Evolutionary conservation across 2,329 filamentous ascomycete species (phyloP).

Genomic region (Thelonectria olida): DNA sequence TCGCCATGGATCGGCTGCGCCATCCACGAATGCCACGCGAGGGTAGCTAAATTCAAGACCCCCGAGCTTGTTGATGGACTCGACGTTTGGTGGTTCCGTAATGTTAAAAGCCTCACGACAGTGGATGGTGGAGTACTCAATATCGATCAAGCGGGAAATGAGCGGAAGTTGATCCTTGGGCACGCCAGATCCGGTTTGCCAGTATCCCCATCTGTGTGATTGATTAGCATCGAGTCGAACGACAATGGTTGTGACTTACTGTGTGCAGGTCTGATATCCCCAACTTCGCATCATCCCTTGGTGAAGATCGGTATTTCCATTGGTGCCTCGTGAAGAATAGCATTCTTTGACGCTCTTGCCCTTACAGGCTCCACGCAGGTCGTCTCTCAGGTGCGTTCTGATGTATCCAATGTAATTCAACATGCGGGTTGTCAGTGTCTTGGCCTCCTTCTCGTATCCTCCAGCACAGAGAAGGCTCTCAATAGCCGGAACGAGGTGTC

Average conservation of each 20-base stretch:
- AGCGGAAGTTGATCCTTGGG: slow-evolving; percentile 72
- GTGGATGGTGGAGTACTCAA: slow-evolving; percentile 68
- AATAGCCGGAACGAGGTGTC: slow-evolving; percentile 46
- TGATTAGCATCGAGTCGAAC: slow-evolving; percentile 24
- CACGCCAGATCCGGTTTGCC: slow-evolving; percentile 76
- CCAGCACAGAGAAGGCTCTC: slow-evolving; percentile 51
- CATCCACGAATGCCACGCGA: slow-evolving; percentile 80
- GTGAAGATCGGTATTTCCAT: slow-evolving; percentile 33
- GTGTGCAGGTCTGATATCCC: slow-evolving; percentile 64
- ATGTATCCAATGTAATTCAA: slow-evolving; percentile 62
- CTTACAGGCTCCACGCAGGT: slow-evolving; percentile 35
- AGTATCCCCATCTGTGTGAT: slow-evolving; percentile 74
- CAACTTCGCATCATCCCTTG: slow-evolving; percentile 50
- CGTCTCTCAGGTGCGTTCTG: slow-evolving; percentile 45
- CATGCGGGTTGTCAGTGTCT: slow-evolving; percentile 52
- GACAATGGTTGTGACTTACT: slow-evolving; percentile 47
- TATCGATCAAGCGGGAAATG: slow-evolving; percentile 74
- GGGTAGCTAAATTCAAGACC: slow-evolving; percentile 77
- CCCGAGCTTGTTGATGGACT: slow-evolving; percentile 79
- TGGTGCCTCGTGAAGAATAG: slow-evolving; percentile 38
- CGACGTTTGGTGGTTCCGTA: slow-evolving; percentile 67
- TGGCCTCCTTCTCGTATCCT: slow-evolving; percentile 51
- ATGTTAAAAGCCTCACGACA: slow-evolving; percentile 79
- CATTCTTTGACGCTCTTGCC: slow-evolving; percentile 41
- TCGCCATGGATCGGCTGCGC: slow-evolving; percentile 83